Conservation (phyloP, 768 basidiomycete species). For the Saitozyma podzolica region DNA sequence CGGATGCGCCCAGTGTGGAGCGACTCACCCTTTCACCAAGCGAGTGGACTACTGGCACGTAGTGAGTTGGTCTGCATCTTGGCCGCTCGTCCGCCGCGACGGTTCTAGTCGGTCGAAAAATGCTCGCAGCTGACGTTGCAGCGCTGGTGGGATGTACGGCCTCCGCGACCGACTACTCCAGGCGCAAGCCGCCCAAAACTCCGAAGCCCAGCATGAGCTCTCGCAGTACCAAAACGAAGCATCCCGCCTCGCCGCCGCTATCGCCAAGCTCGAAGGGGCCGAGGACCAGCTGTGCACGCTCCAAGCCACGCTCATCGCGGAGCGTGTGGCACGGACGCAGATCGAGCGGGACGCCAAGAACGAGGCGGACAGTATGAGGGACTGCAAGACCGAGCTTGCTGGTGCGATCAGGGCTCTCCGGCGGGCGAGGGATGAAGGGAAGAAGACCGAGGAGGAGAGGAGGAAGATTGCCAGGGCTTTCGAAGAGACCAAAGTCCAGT, state of each 20-base stretch:
- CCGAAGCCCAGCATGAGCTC: slow-evolving; percentile 17
- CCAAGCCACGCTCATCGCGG: slow-evolving; percentile 50
- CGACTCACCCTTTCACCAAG: slow-evolving; percentile 27
- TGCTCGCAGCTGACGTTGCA: slow-evolving; percentile 13
- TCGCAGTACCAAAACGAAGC: slow-evolving; percentile 22
- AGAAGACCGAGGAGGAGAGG: slow-evolving; percentile 48
- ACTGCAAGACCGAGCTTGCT: slow-evolving; percentile 45
- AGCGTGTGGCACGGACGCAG: slow-evolving; percentile 43
- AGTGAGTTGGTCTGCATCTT: slow-evolving; percentile 19
- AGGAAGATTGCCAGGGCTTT: slow-evolving; percentile 38
- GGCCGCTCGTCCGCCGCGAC: neutral
- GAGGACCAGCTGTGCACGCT: slow-evolving; percentile 45
- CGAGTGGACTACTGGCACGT: slow-evolving; percentile 27
- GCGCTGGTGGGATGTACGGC: slow-evolving; percentile 36
- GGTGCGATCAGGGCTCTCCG: slow-evolving; percentile 47
- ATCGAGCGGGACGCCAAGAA: slow-evolving; percentile 32
- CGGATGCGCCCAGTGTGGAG: slow-evolving; percentile 18
- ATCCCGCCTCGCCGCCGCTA: slow-evolving; percentile 28
- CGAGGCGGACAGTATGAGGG: slow-evolving; percentile 37
- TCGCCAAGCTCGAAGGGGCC: slow-evolving; percentile 36
- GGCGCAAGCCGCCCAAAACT: slow-evolving; percentile 8
- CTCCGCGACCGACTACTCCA: slow-evolving; percentile 38
- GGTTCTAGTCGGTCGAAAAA: neutral
- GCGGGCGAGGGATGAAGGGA: slow-evolving; percentile 47
- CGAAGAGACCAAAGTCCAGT: slow-evolving; percentile 48